Evolutionary conservation across 192 early-diverging fungal species (phyloP).

Genomic region (Podila epicladia): DNA sequence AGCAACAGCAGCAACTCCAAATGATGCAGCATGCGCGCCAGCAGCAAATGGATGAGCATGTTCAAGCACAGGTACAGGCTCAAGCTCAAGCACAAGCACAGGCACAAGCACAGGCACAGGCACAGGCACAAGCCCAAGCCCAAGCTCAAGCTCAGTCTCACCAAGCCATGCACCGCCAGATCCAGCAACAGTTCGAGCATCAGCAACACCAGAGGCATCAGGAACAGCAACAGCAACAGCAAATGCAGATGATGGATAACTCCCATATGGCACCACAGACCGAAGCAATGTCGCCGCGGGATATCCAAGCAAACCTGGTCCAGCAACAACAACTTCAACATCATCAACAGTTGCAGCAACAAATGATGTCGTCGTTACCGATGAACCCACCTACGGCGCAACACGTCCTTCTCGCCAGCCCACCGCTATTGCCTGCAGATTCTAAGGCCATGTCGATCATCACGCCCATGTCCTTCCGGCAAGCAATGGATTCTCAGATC

Average conservation of each 20-base stretch:
- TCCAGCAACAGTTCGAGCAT: constrained; percentile 22
- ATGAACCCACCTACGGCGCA: constrained; percentile 33
- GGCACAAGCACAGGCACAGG: not conserved
- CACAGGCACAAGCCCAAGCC: not conserved
- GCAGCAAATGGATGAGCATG: constrained; percentile 16
- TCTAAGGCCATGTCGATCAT: constrained; percentile 16
- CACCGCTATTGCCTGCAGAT: constrained; percentile 21
- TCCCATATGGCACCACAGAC: constrained; percentile 24
- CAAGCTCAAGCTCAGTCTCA: constrained; percentile 12
- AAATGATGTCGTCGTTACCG: constrained; percentile 24
- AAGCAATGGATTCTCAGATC: constrained; percentile 15
- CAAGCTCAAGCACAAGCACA: not conserved
- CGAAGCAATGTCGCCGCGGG: constrained; percentile 10
- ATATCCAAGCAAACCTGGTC: constrained; percentile 15
- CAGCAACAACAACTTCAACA: constrained; percentile 5
- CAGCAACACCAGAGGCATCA: constrained; percentile 3
- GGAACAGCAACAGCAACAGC: constrained; percentile 17
- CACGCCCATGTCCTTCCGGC: constrained; percentile 17
- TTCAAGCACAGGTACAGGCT: not conserved
- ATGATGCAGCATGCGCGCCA: constrained; percentile 10
- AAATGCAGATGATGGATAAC: constrained; percentile 26
- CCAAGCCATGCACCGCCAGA: constrained; percentile 16
- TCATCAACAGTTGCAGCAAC: constrained; percentile 23
- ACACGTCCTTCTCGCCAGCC: constrained; percentile 24
- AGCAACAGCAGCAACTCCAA: constrained; percentile 20